phyloP scores from a whole-genome alignment of 371 early-diverging fungal genomes.

The Fennellomyces sp. region DNA sequence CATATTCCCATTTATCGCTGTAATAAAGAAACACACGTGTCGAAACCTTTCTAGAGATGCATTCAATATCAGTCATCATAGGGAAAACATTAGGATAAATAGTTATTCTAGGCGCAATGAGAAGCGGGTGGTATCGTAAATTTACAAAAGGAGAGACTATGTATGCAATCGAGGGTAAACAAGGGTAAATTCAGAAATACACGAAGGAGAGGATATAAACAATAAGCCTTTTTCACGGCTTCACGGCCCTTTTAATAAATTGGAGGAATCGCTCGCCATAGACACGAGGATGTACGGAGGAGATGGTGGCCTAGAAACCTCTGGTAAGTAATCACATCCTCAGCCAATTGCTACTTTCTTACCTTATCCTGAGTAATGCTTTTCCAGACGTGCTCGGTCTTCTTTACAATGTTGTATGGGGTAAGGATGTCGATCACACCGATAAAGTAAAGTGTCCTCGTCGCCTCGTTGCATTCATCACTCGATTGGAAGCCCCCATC shows the following conservation, averaged over 20 bases:
- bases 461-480: constrained; percentile 63
- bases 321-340: background rate
- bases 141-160: no score
- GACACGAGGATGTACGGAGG: constrained; percentile 82
- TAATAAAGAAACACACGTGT: no score
- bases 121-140: no score
- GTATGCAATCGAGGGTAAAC: background rate
- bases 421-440: constrained; percentile 97
- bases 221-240: no score
- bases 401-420: constrained; percentile 84
- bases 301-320: constrained; percentile 70
- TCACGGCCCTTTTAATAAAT: no score
- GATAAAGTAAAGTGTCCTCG: constrained; percentile 83
- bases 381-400: constrained; percentile 87
- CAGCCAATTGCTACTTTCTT: constrained; percentile 2
- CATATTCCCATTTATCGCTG: no score
- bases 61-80: background rate
- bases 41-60: no score
- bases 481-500: constrained; percentile 90
- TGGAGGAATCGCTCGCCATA: constrained; percentile 91
- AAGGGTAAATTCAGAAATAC: background rate
- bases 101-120: no score
- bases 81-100: no score
- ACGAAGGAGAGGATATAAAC: no score
- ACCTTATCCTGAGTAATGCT: constrained; percentile 75